Evolutionary conservation across 352 stramenopile genomes (phyloP), one percentile per base, ranked within the genome.

Genomic region (Pythium sp.): DNA sequence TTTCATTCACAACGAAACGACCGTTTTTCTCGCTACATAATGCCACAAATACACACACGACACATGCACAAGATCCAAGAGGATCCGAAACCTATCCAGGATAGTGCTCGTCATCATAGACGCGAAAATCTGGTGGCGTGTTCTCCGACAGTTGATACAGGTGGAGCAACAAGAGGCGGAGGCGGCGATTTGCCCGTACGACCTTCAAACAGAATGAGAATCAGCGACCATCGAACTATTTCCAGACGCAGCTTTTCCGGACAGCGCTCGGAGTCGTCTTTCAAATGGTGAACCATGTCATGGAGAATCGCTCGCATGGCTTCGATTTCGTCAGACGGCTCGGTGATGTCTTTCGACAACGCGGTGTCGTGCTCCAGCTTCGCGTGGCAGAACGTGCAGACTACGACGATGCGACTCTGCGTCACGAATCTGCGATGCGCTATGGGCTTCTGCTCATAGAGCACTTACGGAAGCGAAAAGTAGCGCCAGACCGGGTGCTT

Each of bases 401-500:
- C 22, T 36, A 24, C 58, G 22, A 63, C 4, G 14, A 63, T 41
- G n/a, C 58, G 58, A 26, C 38, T 54, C 36, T 63, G 58, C 12
- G 22, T 26, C 36, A 54, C 18, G 34, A 3, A 22, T 5, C 38
- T 34, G 15, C n/a, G 41, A 20, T 63, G 30, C 34, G 58, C 58
- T 7, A 24, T 15, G 22, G 49, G n/a, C 15, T 12, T 32, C 3
- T 54, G 22, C 14, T 63, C 9, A 14, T 54, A 22, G 20, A 63
- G 15, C 12, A 63, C 30, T 2, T 49, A 8, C 12, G 58, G 32
- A 14, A 18, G 22, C 34, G 58, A 63, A 22, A 63, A 63, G 32
- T 30, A 63, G 22, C n/a, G 41, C 58, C 58, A 63, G 22, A 54
- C 36, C 38, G 58, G 58, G 36, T 63, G 58, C 58, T 63, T 63